phyloP scores from a whole-genome alignment of 2,329 filamentous ascomycete genomes.

The Cordyceps tenuipes region DNA sequence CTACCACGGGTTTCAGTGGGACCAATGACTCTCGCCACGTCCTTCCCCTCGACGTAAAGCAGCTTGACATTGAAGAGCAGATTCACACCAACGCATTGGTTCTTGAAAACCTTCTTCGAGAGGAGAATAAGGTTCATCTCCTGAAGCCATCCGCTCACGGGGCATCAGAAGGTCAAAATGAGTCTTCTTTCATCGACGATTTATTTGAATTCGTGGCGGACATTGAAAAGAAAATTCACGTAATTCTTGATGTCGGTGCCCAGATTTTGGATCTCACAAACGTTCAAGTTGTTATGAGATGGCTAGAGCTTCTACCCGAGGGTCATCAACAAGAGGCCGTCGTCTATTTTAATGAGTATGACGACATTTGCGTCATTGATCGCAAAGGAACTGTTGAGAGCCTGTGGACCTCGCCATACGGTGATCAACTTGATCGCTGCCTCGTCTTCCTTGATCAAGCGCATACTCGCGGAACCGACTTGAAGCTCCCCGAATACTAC shows the following conservation, averaged over 20 bases:
- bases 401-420: constrained; percentile 52
- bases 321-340: constrained; percentile 22
- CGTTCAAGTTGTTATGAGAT: constrained; percentile 39
- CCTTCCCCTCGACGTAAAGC: constrained; percentile 44
- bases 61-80: constrained; percentile 27
- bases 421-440: constrained; percentile 46
- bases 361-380: constrained; percentile 48
- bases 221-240: constrained; percentile 30
- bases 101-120: constrained; percentile 47
- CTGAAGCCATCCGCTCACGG: background rate
- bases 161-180: constrained; percentile 15
- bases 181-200: constrained; percentile 15
- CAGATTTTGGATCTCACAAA: constrained; percentile 60
- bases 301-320: constrained; percentile 32
- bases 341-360: constrained; percentile 49
- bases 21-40: constrained; percentile 55
- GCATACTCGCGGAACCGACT: constrained; percentile 62
- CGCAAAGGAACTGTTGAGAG: constrained; percentile 36
- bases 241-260: constrained; percentile 65
- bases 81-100: constrained; percentile 62
- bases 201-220: constrained; percentile 30
- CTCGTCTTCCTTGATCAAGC: constrained; percentile 62
- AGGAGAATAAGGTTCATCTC: constrained; percentile 36
- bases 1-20: constrained; percentile 60
- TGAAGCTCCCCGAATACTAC: constrained; percentile 50